Base-by-base conservation (phyloP, 176 grass and related monocot genomes). In the Tillandsia fasciculata region DNA sequence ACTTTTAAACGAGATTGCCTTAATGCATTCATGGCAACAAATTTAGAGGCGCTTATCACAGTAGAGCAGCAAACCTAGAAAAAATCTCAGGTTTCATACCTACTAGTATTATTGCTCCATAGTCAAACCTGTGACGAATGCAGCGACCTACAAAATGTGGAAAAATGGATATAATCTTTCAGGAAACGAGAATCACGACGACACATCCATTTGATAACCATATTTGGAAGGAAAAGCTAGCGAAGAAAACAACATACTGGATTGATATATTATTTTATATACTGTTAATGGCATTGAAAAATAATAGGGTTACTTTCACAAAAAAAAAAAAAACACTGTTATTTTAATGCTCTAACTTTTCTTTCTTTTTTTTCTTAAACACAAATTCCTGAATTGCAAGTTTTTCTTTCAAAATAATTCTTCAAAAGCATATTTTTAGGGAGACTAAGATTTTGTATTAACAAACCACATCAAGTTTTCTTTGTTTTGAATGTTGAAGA, bases 41-140 rank as follows among this genome's bases (percentile, higher is more conserved):
- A 42, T 42, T 42, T 42, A 42, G 33, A 42, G 33, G 33, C 5
- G 33, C 33, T 69, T 51, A 15, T 18, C 48, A 69, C 14, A 48
- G 29, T 8, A 67, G 14, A 15, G 48, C 22, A 67, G 15, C 20
- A 48, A 66, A 66, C 42, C 13, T 22, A 69, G n/a, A 69, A 69
- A 69, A 51, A 24, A 69, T 58, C 51, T 65, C n/a, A 59, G 7
- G 3, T 27, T 7, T 70, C 71, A 48, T 83, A 96, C 93, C 93
- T 57, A 96, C 84, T 57, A 96, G 78, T 83, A 96, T 92, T 82
- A 92, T 96, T 65, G 86, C 89, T 74, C 93, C 93, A 8, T 92
- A 96, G 72, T 96, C 93, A 69, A 79, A 90, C 83, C 83, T 96
- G 73, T 96, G 93, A 14, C 93, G 83, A 78, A 96, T 92, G 59